These are phyloP conservation scores for Vitis rotundifolia DNA, from an alignment of 164 flowering plant species.

Conservation along the genomic window DNA sequence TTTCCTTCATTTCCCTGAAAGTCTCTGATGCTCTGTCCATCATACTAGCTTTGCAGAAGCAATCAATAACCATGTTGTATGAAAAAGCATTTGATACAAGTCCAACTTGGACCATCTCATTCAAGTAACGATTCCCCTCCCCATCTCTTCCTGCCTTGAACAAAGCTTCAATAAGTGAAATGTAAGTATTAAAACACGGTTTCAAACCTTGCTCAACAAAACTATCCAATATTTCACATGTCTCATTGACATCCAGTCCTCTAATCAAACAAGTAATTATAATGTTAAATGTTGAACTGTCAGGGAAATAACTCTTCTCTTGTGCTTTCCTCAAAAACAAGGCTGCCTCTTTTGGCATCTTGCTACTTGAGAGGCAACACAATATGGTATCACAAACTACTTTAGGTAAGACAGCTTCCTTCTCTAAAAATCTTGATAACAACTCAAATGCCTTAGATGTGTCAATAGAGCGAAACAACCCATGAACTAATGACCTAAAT, in stretches of 20 bases:
- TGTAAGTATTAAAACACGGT: slow-evolving; percentile 54
- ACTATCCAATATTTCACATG: slow-evolving; percentile 51
- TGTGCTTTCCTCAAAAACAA: slow-evolving; percentile 40
- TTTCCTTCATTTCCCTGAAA: slow-evolving; percentile 55
- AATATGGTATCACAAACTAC: slow-evolving; percentile 57
- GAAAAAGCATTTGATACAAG: slow-evolving; percentile 54
- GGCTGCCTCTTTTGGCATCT: slow-evolving; percentile 62
- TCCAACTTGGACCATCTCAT: slow-evolving; percentile 50
- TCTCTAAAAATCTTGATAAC: slow-evolving; percentile 41
- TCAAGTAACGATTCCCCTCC: slow-evolving; percentile 50
- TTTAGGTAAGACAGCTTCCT: slow-evolving; percentile 38
- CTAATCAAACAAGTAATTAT: slow-evolving; percentile 58
- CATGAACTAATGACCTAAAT: slow-evolving; percentile 79
- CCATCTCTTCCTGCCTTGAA: slow-evolving; percentile 36
- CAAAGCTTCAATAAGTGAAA: slow-evolving; percentile 49
- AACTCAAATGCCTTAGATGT: slow-evolving; percentile 56
- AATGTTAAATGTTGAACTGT: slow-evolving; percentile 50
- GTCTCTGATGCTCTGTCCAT: slow-evolving; percentile 53
- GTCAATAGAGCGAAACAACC: slow-evolving; percentile 56
- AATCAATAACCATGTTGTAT: slow-evolving; percentile 78
- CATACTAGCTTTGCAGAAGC: slow-evolving; percentile 61
- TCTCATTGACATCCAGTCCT: slow-evolving; percentile 50
- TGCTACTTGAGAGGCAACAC: slow-evolving; percentile 54
- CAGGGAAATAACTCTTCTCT: slow-evolving; percentile 60
- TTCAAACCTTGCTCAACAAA: slow-evolving; percentile 47